Percentiles rank a stretch among this genome's conserved stretches.
Conservation (phyloP, 805 yeast species). For the Wickerhamomyces tratensis region DNA sequence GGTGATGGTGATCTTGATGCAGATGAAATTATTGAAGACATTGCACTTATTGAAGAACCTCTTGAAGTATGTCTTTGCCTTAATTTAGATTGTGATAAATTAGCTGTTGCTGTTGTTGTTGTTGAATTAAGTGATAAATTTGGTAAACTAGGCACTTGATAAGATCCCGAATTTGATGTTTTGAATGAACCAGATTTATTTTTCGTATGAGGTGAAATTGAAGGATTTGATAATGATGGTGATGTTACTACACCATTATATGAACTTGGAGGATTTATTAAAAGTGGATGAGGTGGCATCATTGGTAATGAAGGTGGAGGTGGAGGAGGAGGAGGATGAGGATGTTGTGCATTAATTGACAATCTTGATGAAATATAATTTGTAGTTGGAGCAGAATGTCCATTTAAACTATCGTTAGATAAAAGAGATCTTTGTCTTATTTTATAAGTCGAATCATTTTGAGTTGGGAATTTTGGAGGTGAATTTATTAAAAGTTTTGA, state of each 20-base stretch:
- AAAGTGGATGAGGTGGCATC: too few relatives aligned
- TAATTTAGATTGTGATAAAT: constrained; percentile 1
- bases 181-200: too few relatives aligned
- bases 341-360: background rate
- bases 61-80: constrained; percentile 8
- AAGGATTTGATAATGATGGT: background rate
- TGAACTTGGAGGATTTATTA: background rate
- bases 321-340: background rate
- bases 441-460: background rate
- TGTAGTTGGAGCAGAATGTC: too few relatives aligned
- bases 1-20: constrained; percentile 18
- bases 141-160: too few relatives aligned
- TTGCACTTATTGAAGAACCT: constrained; percentile 20
- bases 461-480: background rate
- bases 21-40: constrained; percentile 17
- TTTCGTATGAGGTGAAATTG: too few relatives aligned
- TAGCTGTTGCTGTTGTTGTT: too few relatives aligned
- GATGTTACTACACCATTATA: background rate
- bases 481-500: constrained; percentile 11
- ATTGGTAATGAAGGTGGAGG: background rate
- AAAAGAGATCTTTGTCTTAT: background rate
- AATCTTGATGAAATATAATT: too few relatives aligned
- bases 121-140: too few relatives aligned
- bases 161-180: too few relatives aligned
- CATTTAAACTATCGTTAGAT: too few relatives aligned